Percentiles rank a stretch among this genome's conserved stretches.
These are phyloP conservation scores for Globisporangium megalacanthum DNA, from an alignment of 352 stramenopile genomes.

Conservation along the genomic window DNA sequence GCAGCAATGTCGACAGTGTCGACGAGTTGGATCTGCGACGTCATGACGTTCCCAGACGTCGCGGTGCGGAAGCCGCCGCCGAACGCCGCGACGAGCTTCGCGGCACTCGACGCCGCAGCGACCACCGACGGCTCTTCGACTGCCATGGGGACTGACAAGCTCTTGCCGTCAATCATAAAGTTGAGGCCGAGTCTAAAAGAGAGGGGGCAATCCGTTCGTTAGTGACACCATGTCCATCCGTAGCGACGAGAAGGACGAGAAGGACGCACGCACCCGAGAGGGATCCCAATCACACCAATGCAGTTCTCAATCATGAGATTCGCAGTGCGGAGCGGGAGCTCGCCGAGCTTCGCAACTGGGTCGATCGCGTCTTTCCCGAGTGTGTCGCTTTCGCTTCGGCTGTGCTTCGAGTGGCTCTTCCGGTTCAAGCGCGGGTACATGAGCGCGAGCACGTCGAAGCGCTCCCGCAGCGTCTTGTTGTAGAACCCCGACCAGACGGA, in stretches of 20 bases:
- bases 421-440: conserved; percentile 73
- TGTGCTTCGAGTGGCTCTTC: conserved; percentile 13
- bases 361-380: conserved; percentile 17
- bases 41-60: conserved; percentile 84
- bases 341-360: conserved; percentile 44
- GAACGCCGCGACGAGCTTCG: conserved; percentile 71
- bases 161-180: conserved; percentile 81
- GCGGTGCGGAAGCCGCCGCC: conserved; percentile 70
- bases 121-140: conserved; percentile 85
- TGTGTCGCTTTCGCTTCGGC: too few relatives aligned
- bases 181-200: conserved; percentile 62
- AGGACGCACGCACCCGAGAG: conserved; percentile 70
- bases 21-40: conserved; percentile 81
- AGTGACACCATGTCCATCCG: not conserved
- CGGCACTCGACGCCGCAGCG: conserved; percentile 73
- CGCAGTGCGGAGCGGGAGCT: conserved; percentile 68
- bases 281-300: conserved; percentile 80
- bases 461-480: conserved; percentile 84
- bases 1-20: conserved; percentile 54
- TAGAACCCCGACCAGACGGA: conserved; percentile 87
- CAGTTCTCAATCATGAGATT: conserved; percentile 91
- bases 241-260: not conserved
- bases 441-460: conserved; percentile 77
- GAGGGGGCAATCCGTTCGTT: not conserved
- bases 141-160: conserved; percentile 76